These are phyloP conservation scores for Leccinum incarnatum DNA, from an alignment of 768 basidiomycete species.

Conservation along the genomic window DNA sequence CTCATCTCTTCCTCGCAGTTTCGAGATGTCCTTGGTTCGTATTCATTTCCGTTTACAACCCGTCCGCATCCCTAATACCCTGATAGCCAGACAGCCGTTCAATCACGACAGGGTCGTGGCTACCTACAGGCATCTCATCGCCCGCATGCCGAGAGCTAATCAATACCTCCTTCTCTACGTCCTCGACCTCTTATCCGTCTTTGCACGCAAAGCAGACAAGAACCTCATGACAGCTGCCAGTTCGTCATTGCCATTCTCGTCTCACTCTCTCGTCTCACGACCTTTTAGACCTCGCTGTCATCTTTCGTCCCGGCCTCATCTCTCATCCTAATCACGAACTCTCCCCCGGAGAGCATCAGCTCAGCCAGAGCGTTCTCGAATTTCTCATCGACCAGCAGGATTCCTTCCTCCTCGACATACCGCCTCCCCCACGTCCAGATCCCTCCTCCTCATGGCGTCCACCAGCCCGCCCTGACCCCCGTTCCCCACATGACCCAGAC, in stretches of 20 bases:
- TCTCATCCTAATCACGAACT: constrained; percentile 87
- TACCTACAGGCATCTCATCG: constrained; percentile 82
- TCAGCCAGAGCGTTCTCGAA: constrained; percentile 88
- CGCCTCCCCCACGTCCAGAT: constrained; percentile 54
- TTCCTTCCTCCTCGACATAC: constrained; percentile 88
- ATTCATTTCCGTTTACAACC: not conserved
- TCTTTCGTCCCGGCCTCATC: constrained; percentile 94
- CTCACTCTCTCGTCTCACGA: not conserved
- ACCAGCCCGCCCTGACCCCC: constrained; percentile 7
- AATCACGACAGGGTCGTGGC: constrained; percentile 71
- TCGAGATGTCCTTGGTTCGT: constrained; percentile 71
- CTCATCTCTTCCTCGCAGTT: constrained; percentile 47
- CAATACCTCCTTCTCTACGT: constrained; percentile 98
- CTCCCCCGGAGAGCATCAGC: constrained; percentile 78
- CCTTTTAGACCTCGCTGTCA: constrained; percentile 83
- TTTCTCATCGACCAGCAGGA: constrained; percentile 97
- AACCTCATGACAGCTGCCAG: constrained; percentile 96
- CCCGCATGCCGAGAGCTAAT: constrained; percentile 80
- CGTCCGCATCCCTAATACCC: constrained; percentile 15
- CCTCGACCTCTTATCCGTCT: constrained; percentile 92
- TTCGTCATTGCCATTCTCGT: constrained; percentile 39
- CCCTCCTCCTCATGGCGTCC: constrained; percentile 31
- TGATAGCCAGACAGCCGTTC: constrained; percentile 60
- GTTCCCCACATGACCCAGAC: constrained; percentile 32
- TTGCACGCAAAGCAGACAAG: constrained; percentile 84